Conservation (phyloP, 192 early-diverging fungal genomes). For the Entomortierella lignicola region DNA sequence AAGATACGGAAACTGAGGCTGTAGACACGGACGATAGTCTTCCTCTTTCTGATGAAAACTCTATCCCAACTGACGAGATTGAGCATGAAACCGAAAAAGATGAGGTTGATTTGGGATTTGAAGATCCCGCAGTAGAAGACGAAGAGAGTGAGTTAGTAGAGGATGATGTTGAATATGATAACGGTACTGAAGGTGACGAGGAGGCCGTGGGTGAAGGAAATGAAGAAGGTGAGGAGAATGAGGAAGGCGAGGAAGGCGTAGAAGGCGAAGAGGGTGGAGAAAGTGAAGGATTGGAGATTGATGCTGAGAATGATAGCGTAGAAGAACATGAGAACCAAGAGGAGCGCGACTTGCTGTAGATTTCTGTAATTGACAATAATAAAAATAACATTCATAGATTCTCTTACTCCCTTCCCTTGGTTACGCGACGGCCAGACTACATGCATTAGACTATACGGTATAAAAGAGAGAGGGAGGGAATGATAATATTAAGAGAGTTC, state of each 20-base stretch:
- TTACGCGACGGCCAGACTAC: too few relatives aligned
- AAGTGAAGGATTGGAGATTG: not conserved
- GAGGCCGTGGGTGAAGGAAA: slow-evolving; percentile 1
- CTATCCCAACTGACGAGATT: not conserved
- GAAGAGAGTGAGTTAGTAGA: slow-evolving; percentile 7
- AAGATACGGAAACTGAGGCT: slow-evolving; percentile 14
- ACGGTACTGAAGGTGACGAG: not conserved
- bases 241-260: slow-evolving; percentile 4
- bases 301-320: not conserved
- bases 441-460: too few relatives aligned
- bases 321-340: slow-evolving; percentile 20
- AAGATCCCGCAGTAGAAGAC: slow-evolving; percentile 18
- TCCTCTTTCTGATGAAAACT: not conserved
- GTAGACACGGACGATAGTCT: slow-evolving; percentile 17
- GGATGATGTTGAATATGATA: slow-evolving; percentile 42
- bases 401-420: too few relatives aligned
- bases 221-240: slow-evolving; percentile 13
- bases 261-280: slow-evolving; percentile 7
- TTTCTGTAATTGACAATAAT: not conserved
- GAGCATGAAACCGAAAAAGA: slow-evolving; percentile 9
- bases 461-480: too few relatives aligned
- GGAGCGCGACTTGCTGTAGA: slow-evolving; percentile 17
- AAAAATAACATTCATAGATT: too few relatives aligned
- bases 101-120: slow-evolving; percentile 27
- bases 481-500: not conserved